Percentiles rank a stretch among this genome's conserved stretches.
Conservation (phyloP, 371 early-diverging fungal species). For the Mortierella sp. region DNA sequence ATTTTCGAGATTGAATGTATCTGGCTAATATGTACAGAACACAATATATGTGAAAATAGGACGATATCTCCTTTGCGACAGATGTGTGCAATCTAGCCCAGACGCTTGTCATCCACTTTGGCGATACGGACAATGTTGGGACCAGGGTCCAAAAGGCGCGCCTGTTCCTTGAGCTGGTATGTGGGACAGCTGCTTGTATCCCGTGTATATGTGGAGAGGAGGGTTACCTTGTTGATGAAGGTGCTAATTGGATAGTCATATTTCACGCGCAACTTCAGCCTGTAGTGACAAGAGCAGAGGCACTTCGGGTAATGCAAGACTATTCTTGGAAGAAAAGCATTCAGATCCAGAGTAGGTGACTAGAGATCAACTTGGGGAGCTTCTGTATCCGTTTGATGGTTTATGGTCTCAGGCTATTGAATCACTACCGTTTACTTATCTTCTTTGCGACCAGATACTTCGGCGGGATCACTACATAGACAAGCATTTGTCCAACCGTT, state of each 20-base stretch:
- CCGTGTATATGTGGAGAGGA: neutral
- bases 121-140: slow-evolving; percentile 25
- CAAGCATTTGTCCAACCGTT: slow-evolving; percentile 24
- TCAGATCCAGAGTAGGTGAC: slow-evolving; percentile 31
- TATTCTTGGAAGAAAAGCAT: slow-evolving; percentile 40
- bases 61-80: slow-evolving; percentile 28
- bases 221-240: neutral
- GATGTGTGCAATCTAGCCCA: slow-evolving; percentile 40
- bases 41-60: slow-evolving; percentile 5
- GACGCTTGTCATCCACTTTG: slow-evolving; percentile 45
- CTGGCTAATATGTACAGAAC: too few relatives aligned
- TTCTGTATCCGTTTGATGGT: too few relatives aligned
- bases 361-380: too few relatives aligned
- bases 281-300: slow-evolving; percentile 30
- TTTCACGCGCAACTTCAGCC: slow-evolving; percentile 12
- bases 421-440: too few relatives aligned
- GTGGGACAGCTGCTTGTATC: neutral
- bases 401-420: too few relatives aligned
- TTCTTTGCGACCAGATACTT: slow-evolving; percentile 24
- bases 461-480: slow-evolving; percentile 9
- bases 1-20: too few relatives aligned
- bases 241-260: neutral
- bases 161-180: slow-evolving; percentile 27
- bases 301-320: slow-evolving; percentile 33
- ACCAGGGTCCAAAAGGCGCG: slow-evolving; percentile 38